Evolutionary conservation across 2,329 filamentous ascomycete genomes (phyloP).

Genomic region (Colletotrichum brevisporum): DNA sequence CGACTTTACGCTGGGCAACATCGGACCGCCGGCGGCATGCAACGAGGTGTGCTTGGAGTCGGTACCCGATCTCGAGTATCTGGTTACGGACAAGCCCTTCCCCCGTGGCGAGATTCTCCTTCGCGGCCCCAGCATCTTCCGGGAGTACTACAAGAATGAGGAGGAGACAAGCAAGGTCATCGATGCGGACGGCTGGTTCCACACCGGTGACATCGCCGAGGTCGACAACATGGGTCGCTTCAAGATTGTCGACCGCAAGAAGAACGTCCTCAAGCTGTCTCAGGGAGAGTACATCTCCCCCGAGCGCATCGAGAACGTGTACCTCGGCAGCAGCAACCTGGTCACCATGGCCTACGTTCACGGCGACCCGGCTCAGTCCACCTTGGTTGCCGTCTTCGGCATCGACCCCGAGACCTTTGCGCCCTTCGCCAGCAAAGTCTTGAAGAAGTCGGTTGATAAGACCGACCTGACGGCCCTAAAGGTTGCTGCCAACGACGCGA

Average conservation of each 20-base stretch:
- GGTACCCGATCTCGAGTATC: conserved; percentile 95
- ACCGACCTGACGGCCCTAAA: conserved; percentile 78
- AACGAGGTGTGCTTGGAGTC: conserved; percentile 86
- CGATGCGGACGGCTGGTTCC: conserved; percentile 95
- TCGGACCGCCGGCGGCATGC: conserved; percentile 78
- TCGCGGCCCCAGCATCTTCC: conserved; percentile 84
- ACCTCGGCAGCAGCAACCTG: conserved; percentile 84
- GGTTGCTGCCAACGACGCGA: conserved; percentile 76
- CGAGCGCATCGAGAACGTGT: conserved; percentile 96
- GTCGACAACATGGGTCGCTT: conserved; percentile 90
- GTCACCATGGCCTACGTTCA: conserved; percentile 89
- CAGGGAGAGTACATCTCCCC: conserved; percentile 99
- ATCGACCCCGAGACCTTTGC: conserved; percentile 89
- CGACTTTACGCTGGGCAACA: conserved; percentile 85
- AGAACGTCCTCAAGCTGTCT: conserved; percentile 98
- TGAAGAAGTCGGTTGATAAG: conserved; percentile 75
- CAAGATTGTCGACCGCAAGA: conserved; percentile 94
- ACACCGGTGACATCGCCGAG: conserved; percentile 91
- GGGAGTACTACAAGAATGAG: conserved; percentile 89
- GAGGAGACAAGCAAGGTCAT: conserved; percentile 88
- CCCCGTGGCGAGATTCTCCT: conserved; percentile 92
- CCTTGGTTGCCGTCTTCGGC: conserved; percentile 88
- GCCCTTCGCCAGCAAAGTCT: conserved; percentile 81
- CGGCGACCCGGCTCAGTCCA: conserved; percentile 86
- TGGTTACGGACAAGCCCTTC: conserved; percentile 86